These are phyloP conservation scores for Haplographium delicatum DNA, from an alignment of 495 filamentous ascomycete species.

Conservation along the genomic window DNA sequence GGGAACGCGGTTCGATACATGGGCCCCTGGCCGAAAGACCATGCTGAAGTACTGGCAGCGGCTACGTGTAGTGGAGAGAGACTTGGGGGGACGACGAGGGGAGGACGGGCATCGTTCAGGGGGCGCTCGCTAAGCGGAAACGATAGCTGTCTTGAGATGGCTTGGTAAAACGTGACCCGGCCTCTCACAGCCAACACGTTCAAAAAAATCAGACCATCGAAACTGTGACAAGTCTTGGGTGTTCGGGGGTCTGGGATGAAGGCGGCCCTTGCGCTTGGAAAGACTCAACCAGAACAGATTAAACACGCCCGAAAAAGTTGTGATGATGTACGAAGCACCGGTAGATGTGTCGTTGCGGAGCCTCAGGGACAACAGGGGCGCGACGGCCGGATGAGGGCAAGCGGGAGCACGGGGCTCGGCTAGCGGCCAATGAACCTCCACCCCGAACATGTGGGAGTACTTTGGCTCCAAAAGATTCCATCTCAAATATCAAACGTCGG, in stretches of 20 bases:
- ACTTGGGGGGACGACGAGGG: neutral
- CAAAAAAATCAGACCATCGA: slow-evolving; percentile 2
- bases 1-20: slow-evolving; percentile 6
- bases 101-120: neutral
- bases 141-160: slow-evolving; percentile 11
- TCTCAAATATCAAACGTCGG: too few species aligned
- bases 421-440: too few species aligned
- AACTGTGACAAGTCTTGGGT: slow-evolving; percentile 4
- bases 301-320: too few species aligned
- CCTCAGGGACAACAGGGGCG: too few species aligned
- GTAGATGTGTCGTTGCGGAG: too few species aligned
- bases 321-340: too few species aligned
- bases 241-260: neutral
- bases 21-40: neutral
- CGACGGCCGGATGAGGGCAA: too few species aligned
- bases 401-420: too few species aligned
- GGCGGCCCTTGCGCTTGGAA: neutral
- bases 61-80: neutral
- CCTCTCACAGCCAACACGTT: slow-evolving; percentile 3
- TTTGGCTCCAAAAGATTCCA: too few species aligned
- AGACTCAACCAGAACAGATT: slow-evolving; percentile 7
- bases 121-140: slow-evolving; percentile 21
- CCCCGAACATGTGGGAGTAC: too few species aligned
- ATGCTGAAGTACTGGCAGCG: slow-evolving; percentile 8
- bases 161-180: slow-evolving; percentile 17